Conservation (phyloP, 148 eudicot genomes). For the Gaultheria prostrata region DNA sequence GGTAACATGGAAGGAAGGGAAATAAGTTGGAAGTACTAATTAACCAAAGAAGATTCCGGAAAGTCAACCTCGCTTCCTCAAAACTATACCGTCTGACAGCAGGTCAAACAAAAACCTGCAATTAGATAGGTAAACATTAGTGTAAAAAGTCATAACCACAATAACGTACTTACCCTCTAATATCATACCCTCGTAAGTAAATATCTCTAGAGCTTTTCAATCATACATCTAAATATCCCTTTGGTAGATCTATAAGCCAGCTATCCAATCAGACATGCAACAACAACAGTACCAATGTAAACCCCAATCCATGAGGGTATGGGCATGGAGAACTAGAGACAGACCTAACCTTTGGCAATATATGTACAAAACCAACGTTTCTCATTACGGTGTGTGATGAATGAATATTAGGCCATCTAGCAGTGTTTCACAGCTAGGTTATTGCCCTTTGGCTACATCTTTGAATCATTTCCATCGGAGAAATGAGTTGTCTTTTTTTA, state of each 20-base stretch:
- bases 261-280: neutral
- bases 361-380: no score
- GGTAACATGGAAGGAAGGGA: neutral
- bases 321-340: neutral
- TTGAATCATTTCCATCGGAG: neutral
- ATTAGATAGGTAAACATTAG: neutral
- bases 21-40: neutral
- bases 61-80: neutral
- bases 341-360: neutral
- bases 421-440: neutral
- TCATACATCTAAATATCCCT: neutral
- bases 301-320: neutral
- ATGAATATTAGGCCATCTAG: neutral
- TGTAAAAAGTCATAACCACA: neutral
- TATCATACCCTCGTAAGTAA: neutral
- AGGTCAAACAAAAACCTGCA: slow-evolving; percentile 2
- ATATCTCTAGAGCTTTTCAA: neutral
- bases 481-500: neutral
- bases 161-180: neutral
- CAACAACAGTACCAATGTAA: neutral
- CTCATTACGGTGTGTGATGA: neutral
- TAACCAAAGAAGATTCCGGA: neutral
- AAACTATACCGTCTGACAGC: neutral
- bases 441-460: neutral
- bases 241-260: neutral